A percentile compares a stretch with the other conserved stretches of the same genome.
Evolutionary conservation across 495 filamentous ascomycete species (phyloP).

Genomic region (Barbatosphaeria neglecta): DNA sequence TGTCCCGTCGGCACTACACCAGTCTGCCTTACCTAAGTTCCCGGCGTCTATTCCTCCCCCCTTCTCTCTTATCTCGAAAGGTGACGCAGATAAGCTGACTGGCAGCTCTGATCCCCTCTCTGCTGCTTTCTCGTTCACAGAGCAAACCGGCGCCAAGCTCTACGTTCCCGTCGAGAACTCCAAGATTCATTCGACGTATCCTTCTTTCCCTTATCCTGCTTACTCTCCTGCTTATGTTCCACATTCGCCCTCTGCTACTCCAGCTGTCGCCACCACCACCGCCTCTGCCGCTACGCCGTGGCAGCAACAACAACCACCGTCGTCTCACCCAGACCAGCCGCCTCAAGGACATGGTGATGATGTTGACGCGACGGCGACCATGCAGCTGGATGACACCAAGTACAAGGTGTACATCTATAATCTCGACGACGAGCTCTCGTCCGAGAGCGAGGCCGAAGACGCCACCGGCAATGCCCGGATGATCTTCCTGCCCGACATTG

Average conservation of each 20-base stretch:
- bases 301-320: background rate
- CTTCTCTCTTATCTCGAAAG: too few species aligned
- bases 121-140: conserved; percentile 12
- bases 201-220: conserved; percentile 1
- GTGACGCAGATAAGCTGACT: conserved; percentile 1
- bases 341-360: too few species aligned
- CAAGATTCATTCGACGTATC: conserved; percentile 8
- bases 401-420: conserved; percentile 83
- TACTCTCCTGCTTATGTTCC: background rate
- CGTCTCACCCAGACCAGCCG: conserved; percentile 2
- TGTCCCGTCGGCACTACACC: too few species aligned
- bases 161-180: conserved; percentile 42
- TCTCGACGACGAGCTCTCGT: conserved; percentile 75
- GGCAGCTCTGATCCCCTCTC: background rate
- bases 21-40: background rate
- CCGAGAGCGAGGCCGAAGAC: conserved; percentile 36
- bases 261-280: conserved; percentile 1
- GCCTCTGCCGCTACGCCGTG: background rate
- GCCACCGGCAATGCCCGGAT: conserved; percentile 27
- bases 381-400: conserved; percentile 83
- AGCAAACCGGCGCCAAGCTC: conserved; percentile 42
- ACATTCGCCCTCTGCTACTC: background rate
- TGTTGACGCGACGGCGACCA: conserved; percentile 55
- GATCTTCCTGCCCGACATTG: conserved; percentile 73
- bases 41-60: too few species aligned